A percentile compares a stretch with the other conserved stretches of the same genome.
Evolutionary conservation across 2,329 filamentous ascomycete genomes (phyloP).

Genomic region (Zelopaecilomyces penicillatus): DNA sequence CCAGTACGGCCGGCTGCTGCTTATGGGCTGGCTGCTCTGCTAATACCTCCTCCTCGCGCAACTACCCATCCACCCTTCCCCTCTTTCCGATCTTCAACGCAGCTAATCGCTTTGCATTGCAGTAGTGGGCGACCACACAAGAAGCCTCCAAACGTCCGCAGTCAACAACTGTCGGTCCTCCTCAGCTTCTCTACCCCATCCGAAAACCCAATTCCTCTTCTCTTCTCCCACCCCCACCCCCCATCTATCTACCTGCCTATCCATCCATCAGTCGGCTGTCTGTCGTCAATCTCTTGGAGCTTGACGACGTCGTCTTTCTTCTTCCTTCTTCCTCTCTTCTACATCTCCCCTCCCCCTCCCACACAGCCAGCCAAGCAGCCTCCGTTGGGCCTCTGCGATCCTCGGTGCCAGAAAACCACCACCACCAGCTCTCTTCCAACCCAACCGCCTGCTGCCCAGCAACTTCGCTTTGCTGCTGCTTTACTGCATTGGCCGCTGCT

Average conservation of each 20-base stretch:
- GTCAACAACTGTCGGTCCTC: slow-evolving; percentile 11
- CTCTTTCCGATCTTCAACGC: slow-evolving; percentile 18
- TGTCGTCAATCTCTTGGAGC: background rate
- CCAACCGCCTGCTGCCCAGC: slow-evolving; percentile 2
- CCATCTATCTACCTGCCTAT: background rate
- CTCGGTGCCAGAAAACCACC: too few species aligned
- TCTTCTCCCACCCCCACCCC: slow-evolving; percentile 1
- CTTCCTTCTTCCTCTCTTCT: too few species aligned
- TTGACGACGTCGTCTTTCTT: too few species aligned
- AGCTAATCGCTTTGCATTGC: slow-evolving; percentile 25
- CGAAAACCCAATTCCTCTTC: slow-evolving; percentile 2
- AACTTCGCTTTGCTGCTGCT: background rate
- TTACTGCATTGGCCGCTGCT: slow-evolving; percentile 2
- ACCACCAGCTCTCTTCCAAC: slow-evolving; percentile 4
- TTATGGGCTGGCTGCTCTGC: background rate
- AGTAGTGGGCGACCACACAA: slow-evolving; percentile 18
- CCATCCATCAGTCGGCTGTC: background rate
- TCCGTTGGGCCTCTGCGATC: background rate
- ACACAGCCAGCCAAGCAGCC: background rate
- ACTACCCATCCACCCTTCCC: slow-evolving; percentile 3
- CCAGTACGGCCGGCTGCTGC: too few species aligned
- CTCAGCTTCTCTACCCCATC: slow-evolving; percentile 5
- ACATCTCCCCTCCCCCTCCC: too few species aligned
- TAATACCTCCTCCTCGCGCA: background rate
- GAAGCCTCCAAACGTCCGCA: slow-evolving; percentile 13